Percentiles rank a stretch among this genome's conserved stretches.
Evolutionary conservation across 768 basidiomycete genomes (phyloP).

Genomic region (Podaxis sp.): DNA sequence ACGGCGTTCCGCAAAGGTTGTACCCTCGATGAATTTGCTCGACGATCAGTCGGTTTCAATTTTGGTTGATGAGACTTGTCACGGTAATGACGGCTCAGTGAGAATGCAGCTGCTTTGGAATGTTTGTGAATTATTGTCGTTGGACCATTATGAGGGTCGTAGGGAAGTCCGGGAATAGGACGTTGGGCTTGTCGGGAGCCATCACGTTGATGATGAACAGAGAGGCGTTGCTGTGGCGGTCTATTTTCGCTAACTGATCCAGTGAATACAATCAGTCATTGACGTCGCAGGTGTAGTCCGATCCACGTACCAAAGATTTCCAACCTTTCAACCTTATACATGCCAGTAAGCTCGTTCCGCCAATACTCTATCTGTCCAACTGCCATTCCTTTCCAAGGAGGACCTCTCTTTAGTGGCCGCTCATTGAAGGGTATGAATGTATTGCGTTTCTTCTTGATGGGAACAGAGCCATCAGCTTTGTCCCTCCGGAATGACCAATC

Average conservation of each 20-base stretch:
- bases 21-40: slow-evolving; percentile 21
- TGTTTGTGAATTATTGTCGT: slow-evolving; percentile 75
- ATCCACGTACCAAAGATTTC: slow-evolving; percentile 1
- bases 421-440: slow-evolving; percentile 8
- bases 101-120: slow-evolving; percentile 74
- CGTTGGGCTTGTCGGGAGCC: neutral
- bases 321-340: slow-evolving; percentile 38
- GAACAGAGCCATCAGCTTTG: slow-evolving; percentile 10
- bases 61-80: slow-evolving; percentile 10
- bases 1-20: slow-evolving; percentile 12
- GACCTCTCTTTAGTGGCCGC: slow-evolving; percentile 15
- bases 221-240: slow-evolving; percentile 60
- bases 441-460: neutral
- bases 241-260: slow-evolving; percentile 7
- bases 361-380: slow-evolving; percentile 60
- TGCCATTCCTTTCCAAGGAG: slow-evolving; percentile 43
- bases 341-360: slow-evolving; percentile 58
- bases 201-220: slow-evolving; percentile 46
- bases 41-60: slow-evolving; percentile 13
- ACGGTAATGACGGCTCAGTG: slow-evolving; percentile 64
- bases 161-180: slow-evolving; percentile 29
- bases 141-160: slow-evolving; percentile 49
- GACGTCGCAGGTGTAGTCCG: neutral
- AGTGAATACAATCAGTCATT: neutral
- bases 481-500: slow-evolving; percentile 25